Conservation (phyloP, 2,329 filamentous ascomycete genomes). For the Colletotrichum filicis region DNA sequence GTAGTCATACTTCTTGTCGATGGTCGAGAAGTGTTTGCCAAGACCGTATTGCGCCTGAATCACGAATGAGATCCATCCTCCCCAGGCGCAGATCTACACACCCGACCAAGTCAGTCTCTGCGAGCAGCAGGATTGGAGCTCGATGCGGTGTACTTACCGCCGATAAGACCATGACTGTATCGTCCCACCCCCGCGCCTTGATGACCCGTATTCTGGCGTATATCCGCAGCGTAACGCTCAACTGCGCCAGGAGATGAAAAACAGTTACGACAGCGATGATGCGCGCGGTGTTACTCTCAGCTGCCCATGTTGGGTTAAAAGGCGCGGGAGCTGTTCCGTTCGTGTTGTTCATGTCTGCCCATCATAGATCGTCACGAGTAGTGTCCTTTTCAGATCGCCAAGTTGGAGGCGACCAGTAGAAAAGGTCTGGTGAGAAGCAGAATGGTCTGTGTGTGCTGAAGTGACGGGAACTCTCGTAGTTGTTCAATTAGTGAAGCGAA, state of each 20-base stretch:
- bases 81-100: slow-evolving; percentile 41
- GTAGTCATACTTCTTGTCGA: slow-evolving; percentile 44
- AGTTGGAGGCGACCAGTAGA: background rate
- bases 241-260: slow-evolving; percentile 7
- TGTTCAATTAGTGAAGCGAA: background rate
- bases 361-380: background rate
- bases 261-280: slow-evolving; percentile 38
- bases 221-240: background rate
- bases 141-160: slow-evolving; percentile 27
- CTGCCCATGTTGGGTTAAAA: slow-evolving; percentile 35
- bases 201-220: slow-evolving; percentile 16
- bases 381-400: background rate
- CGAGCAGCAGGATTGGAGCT: too few species aligned
- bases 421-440: background rate
- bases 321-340: background rate
- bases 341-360: slow-evolving; percentile 27
- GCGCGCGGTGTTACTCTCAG: slow-evolving; percentile 39
- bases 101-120: background rate
- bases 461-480: background rate
- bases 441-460: background rate
- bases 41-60: slow-evolving; percentile 57
- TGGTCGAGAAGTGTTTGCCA: slow-evolving; percentile 53
- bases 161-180: slow-evolving; percentile 39
- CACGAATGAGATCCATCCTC: slow-evolving; percentile 49
- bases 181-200: slow-evolving; percentile 12